Evolutionary conservation across 2,329 filamentous ascomycete species (phyloP).

Genomic region (Colletotrichum lini): DNA sequence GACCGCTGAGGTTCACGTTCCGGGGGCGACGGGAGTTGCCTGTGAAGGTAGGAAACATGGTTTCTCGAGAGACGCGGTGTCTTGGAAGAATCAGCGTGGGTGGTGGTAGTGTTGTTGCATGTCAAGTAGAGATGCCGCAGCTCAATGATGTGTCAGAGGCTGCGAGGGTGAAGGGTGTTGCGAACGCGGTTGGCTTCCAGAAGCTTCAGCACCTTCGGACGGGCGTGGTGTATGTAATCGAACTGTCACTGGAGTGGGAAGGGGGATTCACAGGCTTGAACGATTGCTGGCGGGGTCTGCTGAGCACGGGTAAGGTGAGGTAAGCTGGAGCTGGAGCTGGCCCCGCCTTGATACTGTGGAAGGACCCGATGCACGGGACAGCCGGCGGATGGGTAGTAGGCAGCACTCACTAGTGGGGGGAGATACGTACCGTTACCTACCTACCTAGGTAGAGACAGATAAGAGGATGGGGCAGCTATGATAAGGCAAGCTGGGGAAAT

Average conservation of each 20-base stretch:
- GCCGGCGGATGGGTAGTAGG: neutral
- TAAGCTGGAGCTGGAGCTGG: slow-evolving; percentile 31
- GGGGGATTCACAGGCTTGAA: slow-evolving; percentile 30
- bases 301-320: slow-evolving; percentile 8
- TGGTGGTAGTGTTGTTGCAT: slow-evolving; percentile 21
- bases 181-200: slow-evolving; percentile 36
- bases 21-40: slow-evolving; percentile 87
- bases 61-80: slow-evolving; percentile 43
- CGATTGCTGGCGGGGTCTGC: slow-evolving; percentile 27
- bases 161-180: slow-evolving; percentile 12
- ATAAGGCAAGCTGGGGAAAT: slow-evolving; percentile 31
- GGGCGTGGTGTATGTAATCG: slow-evolving; percentile 40
- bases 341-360: slow-evolving; percentile 26
- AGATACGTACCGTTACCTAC: neutral
- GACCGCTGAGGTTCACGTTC: slow-evolving; percentile 94
- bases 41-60: slow-evolving; percentile 94
- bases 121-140: slow-evolving; percentile 8
- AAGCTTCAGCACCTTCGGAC: slow-evolving; percentile 42
- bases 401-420: neutral
- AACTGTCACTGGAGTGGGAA: slow-evolving; percentile 32
- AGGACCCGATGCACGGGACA: slow-evolving; percentile 33
- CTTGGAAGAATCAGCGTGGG: neutral
- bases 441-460: slow-evolving; percentile 9
- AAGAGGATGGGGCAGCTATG: slow-evolving; percentile 7
- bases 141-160: neutral